Conservation (phyloP, 2,329 filamentous ascomycete genomes). For the Nemania sp. region DNA sequence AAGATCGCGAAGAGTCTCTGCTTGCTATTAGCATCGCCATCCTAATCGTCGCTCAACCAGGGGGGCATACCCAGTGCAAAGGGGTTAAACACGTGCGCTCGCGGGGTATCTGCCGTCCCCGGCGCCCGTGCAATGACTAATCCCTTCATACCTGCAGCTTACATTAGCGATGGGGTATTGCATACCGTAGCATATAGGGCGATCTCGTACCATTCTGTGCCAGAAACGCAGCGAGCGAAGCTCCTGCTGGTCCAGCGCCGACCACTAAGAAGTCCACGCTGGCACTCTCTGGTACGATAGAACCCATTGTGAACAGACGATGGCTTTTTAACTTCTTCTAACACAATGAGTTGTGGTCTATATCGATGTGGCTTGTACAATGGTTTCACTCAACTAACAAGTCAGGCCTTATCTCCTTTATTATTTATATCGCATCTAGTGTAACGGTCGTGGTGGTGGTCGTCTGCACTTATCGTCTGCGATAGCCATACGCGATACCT, state of each 20-base stretch:
- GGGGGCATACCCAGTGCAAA: conserved; percentile 49
- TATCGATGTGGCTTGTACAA: neutral
- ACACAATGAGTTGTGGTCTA: neutral
- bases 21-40: conserved; percentile 3
- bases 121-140: conserved; percentile 55
- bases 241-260: conserved; percentile 30
- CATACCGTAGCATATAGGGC: neutral
- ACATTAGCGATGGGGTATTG: conserved; percentile 1
- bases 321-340: neutral
- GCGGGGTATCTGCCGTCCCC: conserved; percentile 57
- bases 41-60: neutral
- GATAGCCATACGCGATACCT: no score
- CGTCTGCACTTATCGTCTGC: no score
- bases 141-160: conserved; percentile 49
- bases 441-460: no score
- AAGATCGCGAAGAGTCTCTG: conserved; percentile 57
- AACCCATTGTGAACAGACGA: conserved; percentile 10
- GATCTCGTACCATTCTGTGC: conserved; percentile 26
- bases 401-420: no score
- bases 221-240: conserved; percentile 29
- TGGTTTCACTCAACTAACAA: no score
- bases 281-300: neutral
- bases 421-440: conserved; percentile 9
- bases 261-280: conserved; percentile 50
- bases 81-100: conserved; percentile 64